Conservation (phyloP, 257 asterid species). For the Gardenia jasminoides region DNA sequence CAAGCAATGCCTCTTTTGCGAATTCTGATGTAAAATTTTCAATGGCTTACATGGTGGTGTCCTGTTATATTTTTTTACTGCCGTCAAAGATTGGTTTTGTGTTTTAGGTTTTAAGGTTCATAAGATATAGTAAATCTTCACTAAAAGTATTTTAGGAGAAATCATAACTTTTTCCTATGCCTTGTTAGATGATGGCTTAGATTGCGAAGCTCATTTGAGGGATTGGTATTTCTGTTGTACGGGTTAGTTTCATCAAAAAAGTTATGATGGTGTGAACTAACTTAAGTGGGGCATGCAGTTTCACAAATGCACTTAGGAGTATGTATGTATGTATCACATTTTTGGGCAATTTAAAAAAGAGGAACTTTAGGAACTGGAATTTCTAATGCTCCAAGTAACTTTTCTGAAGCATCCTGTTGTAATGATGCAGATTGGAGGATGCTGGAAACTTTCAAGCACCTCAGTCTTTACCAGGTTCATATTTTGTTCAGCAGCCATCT, state of each 20-base stretch:
- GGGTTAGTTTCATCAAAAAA: background rate
- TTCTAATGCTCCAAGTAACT: background rate
- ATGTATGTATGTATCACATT: background rate
- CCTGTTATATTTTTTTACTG: background rate
- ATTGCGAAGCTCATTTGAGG: background rate
- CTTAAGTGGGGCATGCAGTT: background rate
- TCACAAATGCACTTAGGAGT: background rate
- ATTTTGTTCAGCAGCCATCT: conserved; percentile 46
- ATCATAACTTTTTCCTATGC: background rate
- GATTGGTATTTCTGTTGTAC: background rate
- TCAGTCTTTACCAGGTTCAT: conserved; percentile 45
- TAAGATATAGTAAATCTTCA: background rate
- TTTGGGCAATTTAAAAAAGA: background rate
- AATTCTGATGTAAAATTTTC: background rate
- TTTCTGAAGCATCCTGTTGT: background rate
- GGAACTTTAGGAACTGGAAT: background rate
- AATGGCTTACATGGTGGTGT: no score
- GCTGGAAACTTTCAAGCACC: conserved; percentile 56
- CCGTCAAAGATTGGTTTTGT: background rate
- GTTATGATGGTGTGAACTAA: background rate
- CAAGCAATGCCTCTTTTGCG: background rate
- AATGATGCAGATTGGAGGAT: conserved; percentile 46
- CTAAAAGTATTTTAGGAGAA: background rate
- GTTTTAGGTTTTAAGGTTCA: background rate
- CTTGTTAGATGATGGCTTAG: background rate